These are phyloP conservation scores for Trichoderma afroharzianum DNA, from an alignment of 2,329 filamentous ascomycete species.

Conservation along the genomic window DNA sequence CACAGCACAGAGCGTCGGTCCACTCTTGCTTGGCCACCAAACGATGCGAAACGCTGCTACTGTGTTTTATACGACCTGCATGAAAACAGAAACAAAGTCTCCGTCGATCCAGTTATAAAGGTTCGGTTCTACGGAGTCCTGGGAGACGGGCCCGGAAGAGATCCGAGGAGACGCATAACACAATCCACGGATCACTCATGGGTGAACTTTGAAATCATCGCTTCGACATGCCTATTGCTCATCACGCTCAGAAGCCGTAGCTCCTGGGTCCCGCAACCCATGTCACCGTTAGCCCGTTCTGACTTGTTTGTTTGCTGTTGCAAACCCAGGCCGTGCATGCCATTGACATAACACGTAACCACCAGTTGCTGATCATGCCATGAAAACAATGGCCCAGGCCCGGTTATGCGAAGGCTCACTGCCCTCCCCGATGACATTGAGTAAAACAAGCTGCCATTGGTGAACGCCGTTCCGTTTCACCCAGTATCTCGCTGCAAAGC, in stretches of 20 bases:
- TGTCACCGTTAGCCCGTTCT: background rate
- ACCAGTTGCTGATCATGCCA: background rate
- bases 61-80: background rate
- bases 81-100: background rate
- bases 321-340: background rate
- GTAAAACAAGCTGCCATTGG: background rate
- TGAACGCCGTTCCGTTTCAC: background rate
- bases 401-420: background rate
- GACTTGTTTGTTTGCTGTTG: background rate
- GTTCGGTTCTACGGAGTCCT: background rate
- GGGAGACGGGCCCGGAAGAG: background rate
- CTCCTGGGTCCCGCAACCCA: background rate
- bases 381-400: background rate
- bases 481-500: background rate
- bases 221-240: background rate
- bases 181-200: background rate
- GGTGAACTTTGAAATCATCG: background rate
- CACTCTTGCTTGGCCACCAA: background rate
- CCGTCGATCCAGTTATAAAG: background rate
- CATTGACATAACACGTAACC: background rate
- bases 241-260: background rate
- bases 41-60: background rate
- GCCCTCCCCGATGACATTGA: background rate
- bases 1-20: constrained; percentile 1
- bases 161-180: background rate